Conservation (phyloP, 306 rosid genomes). For the Bauhinia variegata region DNA sequence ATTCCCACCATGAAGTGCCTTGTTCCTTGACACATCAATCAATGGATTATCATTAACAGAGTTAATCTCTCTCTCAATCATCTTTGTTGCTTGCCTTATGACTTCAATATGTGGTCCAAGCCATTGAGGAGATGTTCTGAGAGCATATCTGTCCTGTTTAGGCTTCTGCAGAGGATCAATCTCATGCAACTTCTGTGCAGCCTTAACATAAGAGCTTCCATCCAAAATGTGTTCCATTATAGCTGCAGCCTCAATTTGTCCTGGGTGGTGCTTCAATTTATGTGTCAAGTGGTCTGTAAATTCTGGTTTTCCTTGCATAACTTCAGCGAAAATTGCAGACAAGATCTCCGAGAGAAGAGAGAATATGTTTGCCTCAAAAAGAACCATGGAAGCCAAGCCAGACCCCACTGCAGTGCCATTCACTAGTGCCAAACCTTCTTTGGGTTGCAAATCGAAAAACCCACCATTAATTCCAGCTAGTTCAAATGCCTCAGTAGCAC, state of each 20-base stretch:
- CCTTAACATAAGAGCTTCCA: constrained; percentile 77
- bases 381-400: constrained; percentile 78
- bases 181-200: constrained; percentile 70
- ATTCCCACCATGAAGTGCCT: constrained; percentile 91
- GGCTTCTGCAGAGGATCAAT: constrained; percentile 91
- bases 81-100: constrained; percentile 69
- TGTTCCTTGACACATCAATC: constrained; percentile 86
- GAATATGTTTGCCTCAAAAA: constrained; percentile 74
- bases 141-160: constrained; percentile 85
- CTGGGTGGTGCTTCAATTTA: constrained; percentile 89
- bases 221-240: constrained; percentile 91
- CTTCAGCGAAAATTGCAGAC: constrained; percentile 86
- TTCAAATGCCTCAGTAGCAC: constrained; percentile 66
- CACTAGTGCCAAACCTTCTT: constrained; percentile 86
- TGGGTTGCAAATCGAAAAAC: constrained; percentile 88
- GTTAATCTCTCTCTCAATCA: constrained; percentile 95
- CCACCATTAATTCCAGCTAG: constrained; percentile 61
- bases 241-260: constrained; percentile 98
- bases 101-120: constrained; percentile 92
- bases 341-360: constrained; percentile 62
- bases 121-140: constrained; percentile 94
- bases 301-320: constrained; percentile 88
- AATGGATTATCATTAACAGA: constrained; percentile 91
- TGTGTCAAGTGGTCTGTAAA: constrained; percentile 90
- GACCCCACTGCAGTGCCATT: constrained; percentile 97